These are phyloP conservation scores for Nicotiana paniculata DNA, from an alignment of 257 asterid genomes.

Conservation along the genomic window DNA sequence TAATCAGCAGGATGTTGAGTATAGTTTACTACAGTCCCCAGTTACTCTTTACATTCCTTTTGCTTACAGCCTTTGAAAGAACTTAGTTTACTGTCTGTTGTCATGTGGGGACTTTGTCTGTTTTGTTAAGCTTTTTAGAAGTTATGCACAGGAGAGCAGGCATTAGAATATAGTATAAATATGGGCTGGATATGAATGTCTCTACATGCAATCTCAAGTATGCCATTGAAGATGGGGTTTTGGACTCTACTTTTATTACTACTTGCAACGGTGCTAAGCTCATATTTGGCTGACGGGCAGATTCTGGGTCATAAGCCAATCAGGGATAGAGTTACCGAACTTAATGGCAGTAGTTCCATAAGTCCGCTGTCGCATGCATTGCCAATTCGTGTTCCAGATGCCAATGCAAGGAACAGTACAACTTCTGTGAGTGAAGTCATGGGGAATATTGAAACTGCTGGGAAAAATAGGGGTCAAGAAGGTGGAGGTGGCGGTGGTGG, in stretches of 20 bases:
- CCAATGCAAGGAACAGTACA: constrained; percentile 11
- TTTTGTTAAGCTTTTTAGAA: constrained; percentile 1
- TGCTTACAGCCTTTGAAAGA: not conserved
- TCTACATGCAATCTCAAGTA: constrained; percentile 1
- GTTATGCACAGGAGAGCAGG: not conserved
- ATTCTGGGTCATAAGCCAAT: not conserved
- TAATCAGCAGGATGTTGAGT: not conserved
- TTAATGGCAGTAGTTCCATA: not conserved
- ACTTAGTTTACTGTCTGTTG: constrained; percentile 7
- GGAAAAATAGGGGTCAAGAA: not conserved
- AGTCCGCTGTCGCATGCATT: not conserved
- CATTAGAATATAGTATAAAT: constrained; percentile 10
- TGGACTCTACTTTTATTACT: constrained; percentile 11
- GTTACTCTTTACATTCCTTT: constrained; percentile 9
- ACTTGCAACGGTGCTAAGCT: constrained; percentile 21
- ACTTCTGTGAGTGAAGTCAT: constrained; percentile 15
- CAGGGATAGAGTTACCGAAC: not conserved
- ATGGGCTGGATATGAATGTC: not conserved
- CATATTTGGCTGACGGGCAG: constrained; percentile 24
- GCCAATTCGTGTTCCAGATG: not conserved
- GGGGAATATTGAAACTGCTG: constrained; percentile 3
- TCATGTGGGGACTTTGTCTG: constrained; percentile 17
- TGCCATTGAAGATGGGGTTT: constrained; percentile 19
- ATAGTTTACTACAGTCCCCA: not conserved
- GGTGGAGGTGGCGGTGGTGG: not conserved